These are phyloP conservation scores for Ganoderma sinense DNA, from an alignment of 1,284 basidiomycete species.

Conservation along the genomic window DNA sequence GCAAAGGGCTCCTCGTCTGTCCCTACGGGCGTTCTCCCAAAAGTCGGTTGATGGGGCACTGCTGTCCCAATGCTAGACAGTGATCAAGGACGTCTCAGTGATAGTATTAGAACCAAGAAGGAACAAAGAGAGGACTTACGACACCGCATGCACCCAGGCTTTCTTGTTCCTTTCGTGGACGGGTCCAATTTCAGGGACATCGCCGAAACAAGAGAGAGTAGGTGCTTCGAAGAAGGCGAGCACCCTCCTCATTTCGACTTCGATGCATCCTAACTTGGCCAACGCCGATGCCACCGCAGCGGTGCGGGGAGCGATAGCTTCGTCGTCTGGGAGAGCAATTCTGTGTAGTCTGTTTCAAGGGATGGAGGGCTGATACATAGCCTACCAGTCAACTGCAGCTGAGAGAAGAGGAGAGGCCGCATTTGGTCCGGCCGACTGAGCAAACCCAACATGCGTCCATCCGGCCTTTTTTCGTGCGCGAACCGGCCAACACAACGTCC, in stretches of 20 bases:
- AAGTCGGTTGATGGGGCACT: background rate
- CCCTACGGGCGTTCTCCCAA: background rate
- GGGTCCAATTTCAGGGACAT: constrained; percentile 12
- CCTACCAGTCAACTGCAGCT: constrained; percentile 15
- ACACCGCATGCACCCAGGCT: constrained; percentile 26
- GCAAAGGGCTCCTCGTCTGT: constrained; percentile 11
- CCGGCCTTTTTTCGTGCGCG: background rate
- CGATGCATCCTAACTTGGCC: background rate
- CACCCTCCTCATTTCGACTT: constrained; percentile 12
- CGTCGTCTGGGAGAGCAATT: constrained; percentile 5
- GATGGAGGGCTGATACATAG: background rate
- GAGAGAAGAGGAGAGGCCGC: background rate
- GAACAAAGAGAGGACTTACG: constrained; percentile 13
- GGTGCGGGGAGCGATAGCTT: background rate
- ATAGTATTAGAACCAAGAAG: background rate
- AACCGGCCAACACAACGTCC: background rate
- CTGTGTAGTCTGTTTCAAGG: background rate
- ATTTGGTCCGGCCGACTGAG: background rate
- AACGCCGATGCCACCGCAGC: background rate
- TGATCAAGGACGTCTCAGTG: background rate
- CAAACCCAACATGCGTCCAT: background rate
- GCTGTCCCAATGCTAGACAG: background rate
- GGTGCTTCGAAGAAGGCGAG: background rate
- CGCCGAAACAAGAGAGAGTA: background rate
- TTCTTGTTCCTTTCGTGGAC: constrained; percentile 31